phyloP scores from a whole-genome alignment of 257 asterid species.

The Ballota nigra region DNA sequence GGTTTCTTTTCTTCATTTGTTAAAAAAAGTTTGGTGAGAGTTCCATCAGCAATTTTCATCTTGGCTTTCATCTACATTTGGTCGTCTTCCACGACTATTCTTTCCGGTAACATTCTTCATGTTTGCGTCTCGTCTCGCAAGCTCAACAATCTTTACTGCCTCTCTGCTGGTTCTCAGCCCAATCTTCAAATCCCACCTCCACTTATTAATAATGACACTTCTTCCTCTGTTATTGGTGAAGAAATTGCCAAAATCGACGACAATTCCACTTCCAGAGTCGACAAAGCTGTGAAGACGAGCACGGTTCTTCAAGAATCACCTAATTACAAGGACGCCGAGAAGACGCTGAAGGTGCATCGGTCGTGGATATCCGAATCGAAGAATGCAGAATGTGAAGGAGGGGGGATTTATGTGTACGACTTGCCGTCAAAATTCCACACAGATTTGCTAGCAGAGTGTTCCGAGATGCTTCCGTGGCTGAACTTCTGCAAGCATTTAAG shows the following conservation, averaged over 20 bases:
- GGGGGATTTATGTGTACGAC: conserved; percentile 60
- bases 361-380: conserved; percentile 41
- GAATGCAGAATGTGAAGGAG: conserved; percentile 37
- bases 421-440: conserved; percentile 69
- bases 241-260: background rate
- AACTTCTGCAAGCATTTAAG: conserved; percentile 45
- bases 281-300: background rate
- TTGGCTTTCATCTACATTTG: conserved; percentile 52
- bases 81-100: conserved; percentile 53
- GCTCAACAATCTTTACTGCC: conserved; percentile 71
- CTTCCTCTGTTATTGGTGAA: background rate
- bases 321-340: conserved; percentile 34
- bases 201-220: conserved; percentile 23
- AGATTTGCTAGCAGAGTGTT: conserved; percentile 49
- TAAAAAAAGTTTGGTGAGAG: conserved; percentile 32
- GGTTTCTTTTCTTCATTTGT: conserved; percentile 28
- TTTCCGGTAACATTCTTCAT: conserved; percentile 53
- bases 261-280: background rate
- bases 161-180: conserved; percentile 64
- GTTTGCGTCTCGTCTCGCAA: conserved; percentile 59
- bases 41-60: conserved; percentile 38
- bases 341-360: conserved; percentile 44
- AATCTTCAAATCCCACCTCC: conserved; percentile 35
- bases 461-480: conserved; percentile 56
- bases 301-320: too few species aligned